phyloP scores from a whole-genome alignment of 495 filamentous ascomycete genomes.

The Halenospora varia region DNA sequence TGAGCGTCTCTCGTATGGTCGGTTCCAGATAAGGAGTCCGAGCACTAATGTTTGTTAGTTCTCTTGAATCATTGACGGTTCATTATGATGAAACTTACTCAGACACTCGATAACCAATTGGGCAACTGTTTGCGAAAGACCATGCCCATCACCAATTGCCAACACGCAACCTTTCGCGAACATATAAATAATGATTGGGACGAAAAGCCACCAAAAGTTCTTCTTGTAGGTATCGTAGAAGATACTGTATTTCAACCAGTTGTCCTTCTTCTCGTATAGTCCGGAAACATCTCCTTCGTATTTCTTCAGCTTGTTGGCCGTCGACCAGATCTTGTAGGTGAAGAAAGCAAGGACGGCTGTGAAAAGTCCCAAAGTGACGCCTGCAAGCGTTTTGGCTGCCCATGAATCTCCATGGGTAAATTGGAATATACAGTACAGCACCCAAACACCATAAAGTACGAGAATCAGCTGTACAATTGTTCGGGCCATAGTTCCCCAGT shows the following conservation, averaged over 20 bases:
- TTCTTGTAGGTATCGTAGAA: slow-evolving; percentile 96
- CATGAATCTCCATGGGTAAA: slow-evolving; percentile 93
- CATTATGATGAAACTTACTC: slow-evolving; percentile 24
- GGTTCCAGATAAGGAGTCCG: slow-evolving; percentile 71
- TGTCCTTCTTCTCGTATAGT: slow-evolving; percentile 84
- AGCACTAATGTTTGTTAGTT: slow-evolving; percentile 39
- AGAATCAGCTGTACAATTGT: slow-evolving; percentile 90
- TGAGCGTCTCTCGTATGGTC: slow-evolving; percentile 80
- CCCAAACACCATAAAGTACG: slow-evolving; percentile 91
- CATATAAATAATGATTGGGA: slow-evolving; percentile 88
- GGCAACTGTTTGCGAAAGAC: slow-evolving; percentile 71
- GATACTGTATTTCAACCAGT: slow-evolving; percentile 91
- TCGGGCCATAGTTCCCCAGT: slow-evolving; percentile 86
- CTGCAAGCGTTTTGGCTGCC: slow-evolving; percentile 86
- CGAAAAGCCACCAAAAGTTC: slow-evolving; percentile 94
- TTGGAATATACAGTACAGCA: slow-evolving; percentile 93
- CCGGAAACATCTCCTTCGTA: slow-evolving; percentile 66
- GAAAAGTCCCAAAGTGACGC: slow-evolving; percentile 73
- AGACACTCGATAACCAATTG: slow-evolving; percentile 78
- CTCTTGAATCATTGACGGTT: slow-evolving; percentile 24
- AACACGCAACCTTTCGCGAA: slow-evolving; percentile 86
- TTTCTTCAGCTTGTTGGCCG: slow-evolving; percentile 70
- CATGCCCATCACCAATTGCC: slow-evolving; percentile 82
- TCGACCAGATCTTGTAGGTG: slow-evolving; percentile 72
- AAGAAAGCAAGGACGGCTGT: slow-evolving; percentile 77